These are phyloP conservation scores for Talaromyces sp. DNA, from an alignment of 2,329 filamentous ascomycete genomes.

Conservation along the genomic window DNA sequence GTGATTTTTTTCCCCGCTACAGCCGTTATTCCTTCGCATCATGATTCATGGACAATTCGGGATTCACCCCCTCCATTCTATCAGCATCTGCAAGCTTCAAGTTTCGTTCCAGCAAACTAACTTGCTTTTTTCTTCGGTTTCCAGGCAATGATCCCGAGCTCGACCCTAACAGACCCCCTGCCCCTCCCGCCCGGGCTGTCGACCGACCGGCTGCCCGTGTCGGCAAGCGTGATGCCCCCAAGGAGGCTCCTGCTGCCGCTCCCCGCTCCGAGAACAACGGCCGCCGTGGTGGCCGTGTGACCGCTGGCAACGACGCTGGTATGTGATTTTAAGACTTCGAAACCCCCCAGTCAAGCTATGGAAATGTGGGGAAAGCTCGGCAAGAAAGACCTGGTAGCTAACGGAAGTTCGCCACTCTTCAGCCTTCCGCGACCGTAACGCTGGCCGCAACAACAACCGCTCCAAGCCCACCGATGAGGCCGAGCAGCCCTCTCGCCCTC, in stretches of 20 bases:
- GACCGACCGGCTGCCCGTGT: constrained; percentile 78
- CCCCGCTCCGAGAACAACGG: constrained; percentile 40
- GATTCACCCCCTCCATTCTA: neutral
- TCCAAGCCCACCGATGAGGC: constrained; percentile 75
- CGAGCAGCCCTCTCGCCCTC: constrained; percentile 48
- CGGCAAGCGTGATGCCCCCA: constrained; percentile 84
- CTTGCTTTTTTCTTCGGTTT: constrained; percentile 27
- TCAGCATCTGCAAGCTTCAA: constrained; percentile 1
- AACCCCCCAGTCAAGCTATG: neutral
- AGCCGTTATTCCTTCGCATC: neutral
- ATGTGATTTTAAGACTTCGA: constrained; percentile 46
- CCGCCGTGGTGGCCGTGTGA: constrained; percentile 53
- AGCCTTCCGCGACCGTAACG: constrained; percentile 90
- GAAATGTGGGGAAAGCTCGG: constrained; percentile 5
- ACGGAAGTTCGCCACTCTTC: constrained; percentile 17
- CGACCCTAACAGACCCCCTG: constrained; percentile 72
- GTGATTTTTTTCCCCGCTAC: constrained; percentile 19
- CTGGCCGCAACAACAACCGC: constrained; percentile 81
- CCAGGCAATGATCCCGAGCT: constrained; percentile 71
- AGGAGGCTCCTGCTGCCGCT: constrained; percentile 62
- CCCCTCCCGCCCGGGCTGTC: constrained; percentile 82
- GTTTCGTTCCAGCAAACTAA: constrained; percentile 25
- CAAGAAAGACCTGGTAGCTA: constrained; percentile 8
- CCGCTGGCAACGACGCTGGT: constrained; percentile 85
- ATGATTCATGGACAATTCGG: neutral